Conservation (phyloP, 2,329 filamentous ascomycete genomes). For the Colletotrichum echinochloae region DNA sequence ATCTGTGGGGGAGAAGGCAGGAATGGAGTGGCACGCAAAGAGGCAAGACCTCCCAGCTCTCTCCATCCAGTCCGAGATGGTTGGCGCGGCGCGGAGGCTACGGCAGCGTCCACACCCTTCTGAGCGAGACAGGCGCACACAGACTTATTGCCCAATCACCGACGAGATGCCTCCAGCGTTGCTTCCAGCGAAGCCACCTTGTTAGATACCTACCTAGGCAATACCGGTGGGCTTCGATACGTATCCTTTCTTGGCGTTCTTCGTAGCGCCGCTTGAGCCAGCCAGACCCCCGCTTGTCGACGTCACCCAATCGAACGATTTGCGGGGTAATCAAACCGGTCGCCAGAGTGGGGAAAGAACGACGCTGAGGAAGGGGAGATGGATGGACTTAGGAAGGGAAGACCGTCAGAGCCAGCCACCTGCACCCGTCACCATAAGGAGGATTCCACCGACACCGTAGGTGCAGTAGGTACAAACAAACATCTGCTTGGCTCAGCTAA, state of each 20-base stretch:
- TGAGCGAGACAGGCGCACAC: conserved; percentile 2
- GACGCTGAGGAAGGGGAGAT: conserved; percentile 15
- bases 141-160: conserved; percentile 27
- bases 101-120: conserved; percentile 21
- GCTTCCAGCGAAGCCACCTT: conserved; percentile 30
- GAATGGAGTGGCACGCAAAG: conserved; percentile 6
- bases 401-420: background rate
- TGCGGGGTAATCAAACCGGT: conserved; percentile 38
- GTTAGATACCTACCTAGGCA: too few species aligned
- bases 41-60: background rate
- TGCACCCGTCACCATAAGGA: too few species aligned
- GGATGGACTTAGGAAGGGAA: background rate
- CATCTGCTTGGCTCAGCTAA: background rate
- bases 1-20: conserved; percentile 18
- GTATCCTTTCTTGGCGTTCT: conserved; percentile 1
- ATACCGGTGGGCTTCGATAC: conserved; percentile 12
- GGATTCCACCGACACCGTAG: too few species aligned
- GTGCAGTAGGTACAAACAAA: background rate
- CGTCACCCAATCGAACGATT: conserved; percentile 39
- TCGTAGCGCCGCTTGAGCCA: conserved; percentile 17
- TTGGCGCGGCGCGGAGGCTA: conserved; percentile 33
- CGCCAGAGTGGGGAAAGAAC: conserved; percentile 29
- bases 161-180: background rate
- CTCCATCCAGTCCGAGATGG: background rate
- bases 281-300: conserved; percentile 35